Base-by-base conservation (phyloP, 2,329 filamentous ascomycete genomes). In the Fusarium hainanense region DNA sequence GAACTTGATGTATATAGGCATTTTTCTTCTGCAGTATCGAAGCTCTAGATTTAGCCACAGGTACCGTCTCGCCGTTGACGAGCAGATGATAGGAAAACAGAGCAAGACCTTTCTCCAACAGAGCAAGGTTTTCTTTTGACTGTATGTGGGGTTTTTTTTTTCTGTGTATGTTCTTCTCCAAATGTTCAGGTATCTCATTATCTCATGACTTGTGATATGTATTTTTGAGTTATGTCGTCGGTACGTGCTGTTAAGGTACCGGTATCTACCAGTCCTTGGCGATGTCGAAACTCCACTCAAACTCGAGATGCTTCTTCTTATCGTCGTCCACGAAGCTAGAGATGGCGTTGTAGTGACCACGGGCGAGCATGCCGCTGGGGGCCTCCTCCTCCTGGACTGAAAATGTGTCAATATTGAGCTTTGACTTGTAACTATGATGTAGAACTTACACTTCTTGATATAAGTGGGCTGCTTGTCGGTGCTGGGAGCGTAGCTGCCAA, bases 281-380 rank as follows among this genome's bases (percentile, higher is more conserved):
- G 80, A 99, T 97, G 78, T 98, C 92, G 77, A 99, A 98, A 67
- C 91, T 90, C 96, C 96, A 99, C 77, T 97, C 92, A 81, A 99
- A 99, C 79, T 91, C 87, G 69, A 99, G 86, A 82, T 99, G 94
- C 70, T 88, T 90, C 82, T 93, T 90, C 80, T 96, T 91, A 83
- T 99, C 96, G 77, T 99, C 96, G 79, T 99, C 96, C 68, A 97
- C 88, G 80, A 99, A 99, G 81, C 89, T 93, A 72, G 94, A 97
- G 66, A 90, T 82, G 69, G 94, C 94, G 66, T 92, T 92, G 87
- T 99, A 99, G 82, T 94, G 90, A 70, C 94, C 96, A 67, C 96
- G 92, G 59, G 89, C 91, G 57, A 98, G 83, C 90, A 98, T 95
- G 75, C 95, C 95, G 20, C 90, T 91, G 18, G 96, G 96, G 20